Conservation (phyloP, 75 land plant species). For the Pinus taeda region DNA sequence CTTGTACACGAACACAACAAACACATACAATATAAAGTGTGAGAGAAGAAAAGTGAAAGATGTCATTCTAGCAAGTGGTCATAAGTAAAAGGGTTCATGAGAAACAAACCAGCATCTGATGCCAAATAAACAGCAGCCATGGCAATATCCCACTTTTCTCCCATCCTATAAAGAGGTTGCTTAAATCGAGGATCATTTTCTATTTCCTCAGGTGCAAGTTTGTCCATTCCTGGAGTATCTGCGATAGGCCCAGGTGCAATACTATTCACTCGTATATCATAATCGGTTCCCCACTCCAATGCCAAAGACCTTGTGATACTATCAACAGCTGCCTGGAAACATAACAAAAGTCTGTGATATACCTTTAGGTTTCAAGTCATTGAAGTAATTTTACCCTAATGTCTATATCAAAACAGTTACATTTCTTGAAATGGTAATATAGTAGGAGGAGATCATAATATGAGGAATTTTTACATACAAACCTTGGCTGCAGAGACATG, state of each 20-base stretch:
- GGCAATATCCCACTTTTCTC: slow-evolving; percentile 99
- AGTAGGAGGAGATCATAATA: neutral
- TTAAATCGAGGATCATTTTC: slow-evolving; percentile 14
- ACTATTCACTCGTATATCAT: slow-evolving; percentile 91
- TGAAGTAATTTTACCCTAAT: neutral
- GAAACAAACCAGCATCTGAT: slow-evolving; percentile 76
- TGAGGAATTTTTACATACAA: neutral
- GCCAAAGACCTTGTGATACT: slow-evolving; percentile 88
- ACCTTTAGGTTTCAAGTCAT: neutral
- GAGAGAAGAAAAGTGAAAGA: neutral
- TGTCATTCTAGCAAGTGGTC: neutral
- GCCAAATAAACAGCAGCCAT: slow-evolving; percentile 89
- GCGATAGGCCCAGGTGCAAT: slow-evolving; percentile 98
- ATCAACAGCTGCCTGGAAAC: slow-evolving; percentile 90
- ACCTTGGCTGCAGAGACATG: slow-evolving; percentile 79
- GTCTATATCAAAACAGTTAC: neutral
- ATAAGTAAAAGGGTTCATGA: neutral
- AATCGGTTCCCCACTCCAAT: slow-evolving; percentile 95
- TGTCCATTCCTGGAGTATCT: slow-evolving; percentile 89
- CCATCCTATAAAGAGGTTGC: slow-evolving; percentile 54
- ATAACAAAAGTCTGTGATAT: neutral
- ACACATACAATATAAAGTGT: neutral
- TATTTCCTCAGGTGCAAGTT: slow-evolving; percentile 78
- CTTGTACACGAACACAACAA: neutral
- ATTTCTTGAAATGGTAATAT: neutral